Evolutionary conservation across 768 basidiomycete genomes (phyloP).

Genomic region (Kwoniella dejecticola): DNA sequence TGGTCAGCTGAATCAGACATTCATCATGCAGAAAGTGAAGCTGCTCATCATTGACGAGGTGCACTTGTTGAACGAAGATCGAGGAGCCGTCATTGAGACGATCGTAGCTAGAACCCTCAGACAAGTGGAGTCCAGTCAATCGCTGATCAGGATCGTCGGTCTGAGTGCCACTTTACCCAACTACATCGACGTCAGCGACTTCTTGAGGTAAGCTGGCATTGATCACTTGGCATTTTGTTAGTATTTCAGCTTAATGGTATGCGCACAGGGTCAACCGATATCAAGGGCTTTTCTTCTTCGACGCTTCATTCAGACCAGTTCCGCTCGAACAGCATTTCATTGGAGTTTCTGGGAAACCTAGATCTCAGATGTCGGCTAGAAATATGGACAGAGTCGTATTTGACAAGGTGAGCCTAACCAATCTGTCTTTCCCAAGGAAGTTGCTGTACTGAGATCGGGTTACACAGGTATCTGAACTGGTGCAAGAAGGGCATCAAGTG

Average conservation of each 20-base stretch:
- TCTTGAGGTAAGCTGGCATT: constrained; percentile 68
- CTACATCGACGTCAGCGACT: constrained; percentile 93
- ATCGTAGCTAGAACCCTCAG: constrained; percentile 94
- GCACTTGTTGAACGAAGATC: constrained; percentile 93
- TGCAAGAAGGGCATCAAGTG: constrained; percentile 91
- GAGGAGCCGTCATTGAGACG: constrained; percentile 96
- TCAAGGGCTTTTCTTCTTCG: constrained; percentile 92
- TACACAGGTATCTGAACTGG: constrained; percentile 70
- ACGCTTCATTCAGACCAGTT: constrained; percentile 93
- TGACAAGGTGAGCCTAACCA: constrained; percentile 62
- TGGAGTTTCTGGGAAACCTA: constrained; percentile 85
- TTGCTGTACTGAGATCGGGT: neutral
- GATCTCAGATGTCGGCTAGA: constrained; percentile 69
- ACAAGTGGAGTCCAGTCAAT: constrained; percentile 95
- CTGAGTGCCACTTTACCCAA: constrained; percentile 93
- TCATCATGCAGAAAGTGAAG: constrained; percentile 79
- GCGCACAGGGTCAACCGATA: constrained; percentile 74
- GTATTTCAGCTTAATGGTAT: neutral
- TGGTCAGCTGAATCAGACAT: neutral
- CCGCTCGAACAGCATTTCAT: constrained; percentile 97
- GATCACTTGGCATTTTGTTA: too few species aligned
- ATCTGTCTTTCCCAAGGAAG: neutral
- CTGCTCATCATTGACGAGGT: constrained; percentile 97
- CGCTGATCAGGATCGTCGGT: constrained; percentile 92
- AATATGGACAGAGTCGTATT: constrained; percentile 87